Evolutionary conservation across 345 rosid genomes (phyloP).

Genomic region (Alliaria petiolata): DNA sequence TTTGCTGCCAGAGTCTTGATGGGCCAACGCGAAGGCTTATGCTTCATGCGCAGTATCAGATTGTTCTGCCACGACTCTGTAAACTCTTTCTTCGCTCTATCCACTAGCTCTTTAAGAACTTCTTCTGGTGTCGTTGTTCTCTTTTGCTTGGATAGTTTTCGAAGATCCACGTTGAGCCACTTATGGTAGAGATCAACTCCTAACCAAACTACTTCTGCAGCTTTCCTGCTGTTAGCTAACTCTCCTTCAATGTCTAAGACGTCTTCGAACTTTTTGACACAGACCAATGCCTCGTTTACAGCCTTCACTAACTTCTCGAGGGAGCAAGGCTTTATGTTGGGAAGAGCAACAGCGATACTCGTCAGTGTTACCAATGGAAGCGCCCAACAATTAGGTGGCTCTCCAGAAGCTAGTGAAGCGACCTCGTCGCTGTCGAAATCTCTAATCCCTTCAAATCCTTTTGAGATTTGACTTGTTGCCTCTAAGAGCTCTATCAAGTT

Average conservation of each 20-base stretch:
- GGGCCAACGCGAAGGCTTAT: constrained; percentile 62
- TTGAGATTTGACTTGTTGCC: constrained; percentile 33
- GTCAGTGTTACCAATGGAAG: constrained; percentile 73
- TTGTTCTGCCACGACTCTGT: constrained; percentile 34
- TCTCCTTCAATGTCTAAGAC: constrained; percentile 35
- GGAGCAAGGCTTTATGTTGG: constrained; percentile 32
- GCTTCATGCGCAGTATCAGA: constrained; percentile 27
- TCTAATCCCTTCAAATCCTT: constrained; percentile 50
- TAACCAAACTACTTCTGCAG: constrained; percentile 60
- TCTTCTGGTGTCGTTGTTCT: constrained; percentile 39
- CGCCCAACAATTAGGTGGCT: constrained; percentile 73
- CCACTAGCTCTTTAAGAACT: constrained; percentile 47
- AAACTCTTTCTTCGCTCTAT: constrained; percentile 45
- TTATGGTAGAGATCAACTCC: constrained; percentile 60
- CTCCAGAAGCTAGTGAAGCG: constrained; percentile 40
- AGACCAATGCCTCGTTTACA: constrained; percentile 59
- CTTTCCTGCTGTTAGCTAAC: constrained; percentile 40
- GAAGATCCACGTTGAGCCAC: constrained; percentile 68
- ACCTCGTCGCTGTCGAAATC: constrained; percentile 58
- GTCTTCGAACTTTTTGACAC: constrained; percentile 51
- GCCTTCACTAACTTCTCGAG: constrained; percentile 40
- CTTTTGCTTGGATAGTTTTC: constrained; percentile 37
- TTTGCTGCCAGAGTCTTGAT: constrained; percentile 60
- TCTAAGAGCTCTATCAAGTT: constrained; percentile 52
- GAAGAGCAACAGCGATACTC: constrained; percentile 61